phyloP scores from a whole-genome alignment of 306 rosid species.

The Castanopsis chinensis region DNA sequence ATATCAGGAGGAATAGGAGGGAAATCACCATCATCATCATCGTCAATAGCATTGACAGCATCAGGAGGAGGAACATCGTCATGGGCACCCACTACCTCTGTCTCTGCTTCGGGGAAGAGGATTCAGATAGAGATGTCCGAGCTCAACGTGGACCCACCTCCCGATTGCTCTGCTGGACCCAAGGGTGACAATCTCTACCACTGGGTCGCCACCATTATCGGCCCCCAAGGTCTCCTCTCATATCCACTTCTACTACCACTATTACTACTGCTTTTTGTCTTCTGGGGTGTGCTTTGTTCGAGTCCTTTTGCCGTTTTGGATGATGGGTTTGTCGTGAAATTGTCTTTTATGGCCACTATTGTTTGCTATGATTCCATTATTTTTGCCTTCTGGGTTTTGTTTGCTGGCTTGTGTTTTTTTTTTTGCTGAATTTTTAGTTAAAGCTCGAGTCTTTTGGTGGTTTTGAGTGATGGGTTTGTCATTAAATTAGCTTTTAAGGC shows the following conservation, averaged over 20 bases:
- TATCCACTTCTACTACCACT: neutral
- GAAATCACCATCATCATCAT: slow-evolving; percentile 28
- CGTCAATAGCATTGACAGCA: no score
- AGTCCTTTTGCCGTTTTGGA: neutral
- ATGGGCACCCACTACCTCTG: slow-evolving; percentile 4
- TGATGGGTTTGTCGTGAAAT: neutral
- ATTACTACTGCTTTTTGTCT: neutral
- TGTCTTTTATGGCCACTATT: no score
- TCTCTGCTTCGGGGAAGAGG: slow-evolving; percentile 80
- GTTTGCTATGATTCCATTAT: no score
- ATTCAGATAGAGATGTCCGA: slow-evolving; percentile 86
- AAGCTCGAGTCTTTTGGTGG: no score
- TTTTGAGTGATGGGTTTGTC: neutral
- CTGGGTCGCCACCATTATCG: slow-evolving; percentile 88
- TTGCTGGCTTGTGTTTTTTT: neutral
- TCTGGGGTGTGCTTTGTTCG: no score
- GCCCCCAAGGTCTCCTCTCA: slow-evolving; percentile 53
- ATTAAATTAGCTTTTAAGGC: neutral
- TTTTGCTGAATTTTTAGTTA: no score
- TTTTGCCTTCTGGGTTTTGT: no score
- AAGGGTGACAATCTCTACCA: slow-evolving; percentile 95
- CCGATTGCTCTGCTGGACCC: slow-evolving; percentile 84
- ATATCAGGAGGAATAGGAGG: slow-evolving; percentile 41
- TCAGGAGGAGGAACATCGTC: slow-evolving; percentile 29
- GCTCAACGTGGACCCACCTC: slow-evolving; percentile 75